These are phyloP conservation scores for Rhodamnia argentea DNA, from an alignment of 345 rosid genomes.

Conservation along the genomic window DNA sequence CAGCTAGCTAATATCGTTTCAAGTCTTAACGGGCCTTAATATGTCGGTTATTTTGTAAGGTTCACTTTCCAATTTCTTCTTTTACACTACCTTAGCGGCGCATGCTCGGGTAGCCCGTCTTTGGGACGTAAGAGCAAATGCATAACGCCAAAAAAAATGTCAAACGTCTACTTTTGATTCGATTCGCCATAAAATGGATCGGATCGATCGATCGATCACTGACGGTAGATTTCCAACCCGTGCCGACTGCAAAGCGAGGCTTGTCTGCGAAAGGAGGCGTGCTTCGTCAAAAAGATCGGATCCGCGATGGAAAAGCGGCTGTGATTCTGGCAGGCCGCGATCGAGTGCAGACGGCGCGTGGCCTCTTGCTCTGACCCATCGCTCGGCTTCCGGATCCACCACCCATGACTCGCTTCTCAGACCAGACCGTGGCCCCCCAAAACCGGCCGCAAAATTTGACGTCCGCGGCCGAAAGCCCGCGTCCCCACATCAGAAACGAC, in stretches of 20 bases:
- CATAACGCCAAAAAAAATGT: no score
- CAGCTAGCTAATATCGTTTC: no score
- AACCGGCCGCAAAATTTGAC: conserved; percentile 38
- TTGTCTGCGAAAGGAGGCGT: neutral
- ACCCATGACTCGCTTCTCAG: neutral
- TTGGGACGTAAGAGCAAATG: neutral
- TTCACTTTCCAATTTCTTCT: no score
- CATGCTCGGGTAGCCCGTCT: no score
- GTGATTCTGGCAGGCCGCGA: neutral
- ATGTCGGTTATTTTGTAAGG: no score
- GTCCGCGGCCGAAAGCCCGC: conserved; percentile 10
- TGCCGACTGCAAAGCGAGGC: no score
- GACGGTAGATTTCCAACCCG: no score
- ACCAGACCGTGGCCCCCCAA: neutral
- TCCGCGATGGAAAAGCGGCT: neutral
- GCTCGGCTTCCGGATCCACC: neutral
- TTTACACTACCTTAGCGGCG: no score
- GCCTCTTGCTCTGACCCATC: neutral
- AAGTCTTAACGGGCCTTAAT: no score
- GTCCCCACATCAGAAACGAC: neutral
- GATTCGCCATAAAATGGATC: neutral
- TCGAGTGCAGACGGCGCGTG: neutral
- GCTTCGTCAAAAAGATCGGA: neutral
- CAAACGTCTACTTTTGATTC: neutral
- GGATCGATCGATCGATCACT: no score